Conservation (phyloP, 345 rosid species). For the Hypericum androsaemum region DNA sequence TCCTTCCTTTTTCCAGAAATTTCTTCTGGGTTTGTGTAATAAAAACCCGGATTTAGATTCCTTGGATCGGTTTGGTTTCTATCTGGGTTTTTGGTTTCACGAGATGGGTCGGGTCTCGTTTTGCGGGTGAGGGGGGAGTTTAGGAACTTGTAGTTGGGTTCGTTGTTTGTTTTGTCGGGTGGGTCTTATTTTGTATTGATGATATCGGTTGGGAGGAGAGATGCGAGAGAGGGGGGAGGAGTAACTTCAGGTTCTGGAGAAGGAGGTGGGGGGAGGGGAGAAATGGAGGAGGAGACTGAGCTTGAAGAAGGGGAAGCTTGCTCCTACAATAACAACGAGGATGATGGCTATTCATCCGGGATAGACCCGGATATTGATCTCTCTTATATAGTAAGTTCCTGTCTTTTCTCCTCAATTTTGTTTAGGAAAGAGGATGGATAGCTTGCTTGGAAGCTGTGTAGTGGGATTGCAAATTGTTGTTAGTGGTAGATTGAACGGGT, state of each 20-base stretch:
- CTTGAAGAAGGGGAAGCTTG: constrained; percentile 36
- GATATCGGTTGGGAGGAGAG: constrained; percentile 25
- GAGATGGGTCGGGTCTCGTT: background rate
- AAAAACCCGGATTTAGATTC: no score
- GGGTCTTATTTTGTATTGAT: constrained; percentile 12
- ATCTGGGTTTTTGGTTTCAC: background rate
- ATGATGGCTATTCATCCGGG: constrained; percentile 36
- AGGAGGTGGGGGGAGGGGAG: constrained; percentile 13
- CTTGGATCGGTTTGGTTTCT: background rate
- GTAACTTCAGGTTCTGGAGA: constrained; percentile 21
- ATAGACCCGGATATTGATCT: constrained; percentile 69
- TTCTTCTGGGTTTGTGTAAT: no score
- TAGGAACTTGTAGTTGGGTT: constrained; percentile 9
- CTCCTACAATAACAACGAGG: constrained; percentile 17
- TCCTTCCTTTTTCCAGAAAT: no score
- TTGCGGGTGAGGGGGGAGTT: background rate
- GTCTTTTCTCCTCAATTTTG: background rate
- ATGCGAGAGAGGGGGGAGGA: constrained; percentile 23
- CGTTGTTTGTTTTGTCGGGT: constrained; percentile 21
- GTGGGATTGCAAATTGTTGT: constrained; percentile 7
- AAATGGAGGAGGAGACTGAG: constrained; percentile 28
- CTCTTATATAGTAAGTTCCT: constrained; percentile 64
- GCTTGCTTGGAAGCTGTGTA: background rate
- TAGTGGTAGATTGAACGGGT: background rate
- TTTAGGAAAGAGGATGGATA: background rate